Evolutionary conservation across 495 filamentous ascomycete genomes (phyloP).

Genomic region (Umbilicaria muhlenbergii): DNA sequence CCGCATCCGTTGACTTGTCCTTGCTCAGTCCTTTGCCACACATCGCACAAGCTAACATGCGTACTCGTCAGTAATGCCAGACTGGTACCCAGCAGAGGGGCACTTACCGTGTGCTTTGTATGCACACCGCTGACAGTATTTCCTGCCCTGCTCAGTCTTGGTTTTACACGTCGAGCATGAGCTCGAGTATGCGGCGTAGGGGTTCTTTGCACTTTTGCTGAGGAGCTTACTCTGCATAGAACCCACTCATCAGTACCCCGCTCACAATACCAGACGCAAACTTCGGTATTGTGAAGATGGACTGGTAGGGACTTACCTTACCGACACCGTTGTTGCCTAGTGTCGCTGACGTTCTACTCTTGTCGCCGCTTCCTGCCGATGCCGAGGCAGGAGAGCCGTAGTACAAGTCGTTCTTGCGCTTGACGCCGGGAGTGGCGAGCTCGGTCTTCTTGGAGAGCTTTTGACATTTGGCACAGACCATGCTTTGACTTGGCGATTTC

Average conservation of each 20-base stretch:
- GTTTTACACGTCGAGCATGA: slow-evolving; percentile 47
- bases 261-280: slow-evolving; percentile 3
- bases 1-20: slow-evolving; percentile 29
- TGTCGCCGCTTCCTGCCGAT: slow-evolving; percentile 3
- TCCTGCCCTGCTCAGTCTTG: slow-evolving; percentile 46
- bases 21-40: slow-evolving; percentile 44
- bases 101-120: slow-evolving; percentile 45
- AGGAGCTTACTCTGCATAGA: slow-evolving; percentile 45
- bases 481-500: slow-evolving; percentile 14
- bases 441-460: slow-evolving; percentile 45
- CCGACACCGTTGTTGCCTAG: slow-evolving; percentile 37
- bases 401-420: slow-evolving; percentile 59
- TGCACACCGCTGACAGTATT: slow-evolving; percentile 49
- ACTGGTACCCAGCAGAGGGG: neutral
- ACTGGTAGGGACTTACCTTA: slow-evolving; percentile 24
- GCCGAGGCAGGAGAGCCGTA: slow-evolving; percentile 39
- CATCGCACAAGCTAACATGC: slow-evolving; percentile 39
- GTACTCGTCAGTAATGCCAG: slow-evolving; percentile 11
- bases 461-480: slow-evolving; percentile 58
- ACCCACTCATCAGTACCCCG: slow-evolving; percentile 3
- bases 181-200: slow-evolving; percentile 51
- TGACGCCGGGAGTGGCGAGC: slow-evolving; percentile 52
- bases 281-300: slow-evolving; percentile 10
- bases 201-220: slow-evolving; percentile 51
- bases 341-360: slow-evolving; percentile 29